phyloP scores from a whole-genome alignment of 1,284 basidiomycete genomes.

The Microbotryum saponariae region DNA sequence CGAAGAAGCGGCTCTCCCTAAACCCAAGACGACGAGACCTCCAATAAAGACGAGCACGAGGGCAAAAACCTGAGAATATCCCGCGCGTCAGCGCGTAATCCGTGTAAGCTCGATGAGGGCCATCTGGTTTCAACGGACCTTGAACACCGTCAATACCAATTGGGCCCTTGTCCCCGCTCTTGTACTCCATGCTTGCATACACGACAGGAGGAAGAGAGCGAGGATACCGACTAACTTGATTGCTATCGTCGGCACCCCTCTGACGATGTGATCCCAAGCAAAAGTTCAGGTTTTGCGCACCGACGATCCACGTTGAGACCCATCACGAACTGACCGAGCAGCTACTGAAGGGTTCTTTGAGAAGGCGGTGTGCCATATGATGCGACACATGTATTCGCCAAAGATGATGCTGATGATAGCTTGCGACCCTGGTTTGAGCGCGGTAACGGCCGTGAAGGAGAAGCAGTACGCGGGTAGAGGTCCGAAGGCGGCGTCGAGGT shows the following conservation, averaged over 20 bases:
- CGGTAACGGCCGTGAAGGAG: slow-evolving; percentile 41
- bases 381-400: slow-evolving; percentile 73
- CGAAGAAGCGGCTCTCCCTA: slow-evolving; percentile 38
- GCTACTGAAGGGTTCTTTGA: slow-evolving; percentile 32
- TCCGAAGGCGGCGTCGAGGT: slow-evolving; percentile 61
- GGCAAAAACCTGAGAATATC: slow-evolving; percentile 36
- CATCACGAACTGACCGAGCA: slow-evolving; percentile 28
- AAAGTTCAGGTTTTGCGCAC: background rate
- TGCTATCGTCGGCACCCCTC: slow-evolving; percentile 59
- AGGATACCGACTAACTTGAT: slow-evolving; percentile 76
- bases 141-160: slow-evolving; percentile 77
- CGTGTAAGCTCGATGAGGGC: slow-evolving; percentile 43
- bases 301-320: background rate
- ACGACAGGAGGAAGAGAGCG: slow-evolving; percentile 63
- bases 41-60: slow-evolving; percentile 45
- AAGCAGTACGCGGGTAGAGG: slow-evolving; percentile 47
- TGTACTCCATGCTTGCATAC: slow-evolving; percentile 68
- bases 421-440: slow-evolving; percentile 50
- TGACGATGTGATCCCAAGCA: slow-evolving; percentile 23
- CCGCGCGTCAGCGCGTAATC: slow-evolving; percentile 30
- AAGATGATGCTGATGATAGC: slow-evolving; percentile 45
- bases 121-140: slow-evolving; percentile 48
- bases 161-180: slow-evolving; percentile 73
- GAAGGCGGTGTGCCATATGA: slow-evolving; percentile 44
- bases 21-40: slow-evolving; percentile 41